phyloP scores from a whole-genome alignment of 129 eudicot genomes.

The Calendula officinalis region DNA sequence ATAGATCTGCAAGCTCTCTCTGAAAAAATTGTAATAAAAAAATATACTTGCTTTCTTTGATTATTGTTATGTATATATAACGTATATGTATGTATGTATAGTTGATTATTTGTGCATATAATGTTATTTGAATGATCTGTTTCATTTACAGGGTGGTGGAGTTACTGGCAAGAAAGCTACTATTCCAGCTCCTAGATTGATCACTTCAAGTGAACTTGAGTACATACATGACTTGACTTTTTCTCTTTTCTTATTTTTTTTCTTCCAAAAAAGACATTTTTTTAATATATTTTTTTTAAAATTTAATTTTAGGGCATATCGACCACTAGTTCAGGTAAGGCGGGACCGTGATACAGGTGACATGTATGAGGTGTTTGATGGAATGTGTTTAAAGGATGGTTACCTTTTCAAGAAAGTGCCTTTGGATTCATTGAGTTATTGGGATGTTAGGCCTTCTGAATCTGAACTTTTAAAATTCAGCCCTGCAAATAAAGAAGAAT shows the following conservation, averaged over 20 bases:
- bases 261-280: neutral
- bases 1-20: constrained; percentile 74
- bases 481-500: constrained; percentile 51
- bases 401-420: constrained; percentile 75
- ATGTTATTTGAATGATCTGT: no score
- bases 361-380: constrained; percentile 73
- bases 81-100: no score
- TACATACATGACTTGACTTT: no score
- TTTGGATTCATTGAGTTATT: constrained; percentile 62
- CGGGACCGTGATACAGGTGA: constrained; percentile 72
- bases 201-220: constrained; percentile 83
- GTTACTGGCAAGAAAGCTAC: constrained; percentile 46
- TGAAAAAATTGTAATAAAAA: constrained; percentile 63
- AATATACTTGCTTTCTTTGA: constrained; percentile 4
- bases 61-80: neutral
- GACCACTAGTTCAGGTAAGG: constrained; percentile 70
- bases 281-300: neutral
- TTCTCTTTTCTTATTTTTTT: neutral
- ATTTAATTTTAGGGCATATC: constrained; percentile 59
- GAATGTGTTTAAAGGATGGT: constrained; percentile 88
- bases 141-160: constrained; percentile 70
- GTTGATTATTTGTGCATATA: no score
- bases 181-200: constrained; percentile 67
- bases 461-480: constrained; percentile 74
- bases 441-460: constrained; percentile 71